Evolutionary conservation across 441 rosid genomes (phyloP), one percentile per base, ranked within the genome.

Genomic region (Capsella rubella): DNA sequence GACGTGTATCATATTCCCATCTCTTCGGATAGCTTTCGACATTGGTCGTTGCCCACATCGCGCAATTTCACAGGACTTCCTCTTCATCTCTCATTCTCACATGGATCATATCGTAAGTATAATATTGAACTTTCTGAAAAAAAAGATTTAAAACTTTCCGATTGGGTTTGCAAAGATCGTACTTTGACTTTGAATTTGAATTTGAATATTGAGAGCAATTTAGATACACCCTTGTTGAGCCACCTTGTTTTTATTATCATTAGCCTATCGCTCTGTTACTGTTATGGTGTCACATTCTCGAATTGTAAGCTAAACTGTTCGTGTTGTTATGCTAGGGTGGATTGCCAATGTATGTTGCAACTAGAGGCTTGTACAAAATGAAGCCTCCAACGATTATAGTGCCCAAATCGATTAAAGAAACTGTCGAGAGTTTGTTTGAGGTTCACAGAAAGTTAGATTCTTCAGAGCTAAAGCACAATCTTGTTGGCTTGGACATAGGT

Each of bases 41-140:
- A 92, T 90, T 53, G 99, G 99, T 16, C 90, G 93, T 65, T 94
- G 94, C 87, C 99, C 97, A 10, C 92, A 83, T 54, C 97, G 97
- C 40, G 96, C 97, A 9, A 71, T 92, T 75, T 85, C 90, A 76
- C 97, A 90, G 45, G 94, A 94, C 78, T 94, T 90, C 79, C 87
- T 94, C 81, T 85, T 94, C 66, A 89, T 94, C 82, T 90, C 99
- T 43, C 99, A 94, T 53, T 92, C 90, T 55, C 97, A 92, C 82
- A 90, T 94, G 97, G 99, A 94, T 82, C 99, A 94, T 58, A 90
- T 94, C 77, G 97, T 92, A 64, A 70, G 93, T 77, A 10, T 47
- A 34, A 34, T 45, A 14, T 58, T 21, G 0, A 18, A 42, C 9
- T 4, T 54, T 6, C 16, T 11, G 8, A 6, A 15, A 7, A 29